Evolutionary conservation across 306 rosid genomes (phyloP).

Genomic region (Astragalus membranaceus): DNA sequence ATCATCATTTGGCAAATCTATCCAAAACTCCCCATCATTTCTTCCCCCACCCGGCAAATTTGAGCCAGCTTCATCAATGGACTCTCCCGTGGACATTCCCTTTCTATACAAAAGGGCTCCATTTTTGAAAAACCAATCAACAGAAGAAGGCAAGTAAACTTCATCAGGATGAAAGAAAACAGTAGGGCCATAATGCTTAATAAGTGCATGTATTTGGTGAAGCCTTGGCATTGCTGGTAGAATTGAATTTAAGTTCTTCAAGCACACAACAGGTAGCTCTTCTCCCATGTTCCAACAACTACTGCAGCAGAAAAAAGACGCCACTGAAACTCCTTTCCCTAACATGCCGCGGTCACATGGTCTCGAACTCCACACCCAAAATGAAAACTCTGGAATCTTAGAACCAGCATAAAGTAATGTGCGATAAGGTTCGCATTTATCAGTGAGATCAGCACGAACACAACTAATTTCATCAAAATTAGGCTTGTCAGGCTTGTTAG

Average conservation of each 20-base stretch:
- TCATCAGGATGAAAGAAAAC: constrained; percentile 82
- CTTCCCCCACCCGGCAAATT: constrained; percentile 68
- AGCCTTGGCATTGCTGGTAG: constrained; percentile 62
- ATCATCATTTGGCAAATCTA: constrained; percentile 66
- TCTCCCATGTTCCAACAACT: constrained; percentile 33
- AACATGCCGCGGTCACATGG: constrained; percentile 56
- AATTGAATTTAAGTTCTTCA: constrained; percentile 60
- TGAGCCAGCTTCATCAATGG: constrained; percentile 54
- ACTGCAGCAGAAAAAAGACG: constrained; percentile 61
- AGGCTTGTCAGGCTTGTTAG: constrained; percentile 56
- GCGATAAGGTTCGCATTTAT: constrained; percentile 52
- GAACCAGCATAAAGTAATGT: constrained; percentile 32
- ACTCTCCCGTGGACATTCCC: constrained; percentile 43
- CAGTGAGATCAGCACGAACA: constrained; percentile 67
- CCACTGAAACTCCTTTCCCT: constrained; percentile 64
- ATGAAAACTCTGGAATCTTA: constrained; percentile 27
- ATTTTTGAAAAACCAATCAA: constrained; percentile 75
- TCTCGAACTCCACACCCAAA: constrained; percentile 60
- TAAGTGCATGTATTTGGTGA: constrained; percentile 68
- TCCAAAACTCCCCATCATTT: constrained; percentile 71
- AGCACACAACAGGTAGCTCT: constrained; percentile 58
- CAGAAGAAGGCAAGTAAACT: constrained; percentile 82
- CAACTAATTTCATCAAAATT: constrained; percentile 65
- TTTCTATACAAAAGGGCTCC: constrained; percentile 55
- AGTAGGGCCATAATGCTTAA: constrained; percentile 83